Percentiles rank a stretch among this genome's conserved stretches.
Evolutionary conservation across 352 stramenopile species (phyloP).

Genomic region (Phytophthora hybrid): DNA sequence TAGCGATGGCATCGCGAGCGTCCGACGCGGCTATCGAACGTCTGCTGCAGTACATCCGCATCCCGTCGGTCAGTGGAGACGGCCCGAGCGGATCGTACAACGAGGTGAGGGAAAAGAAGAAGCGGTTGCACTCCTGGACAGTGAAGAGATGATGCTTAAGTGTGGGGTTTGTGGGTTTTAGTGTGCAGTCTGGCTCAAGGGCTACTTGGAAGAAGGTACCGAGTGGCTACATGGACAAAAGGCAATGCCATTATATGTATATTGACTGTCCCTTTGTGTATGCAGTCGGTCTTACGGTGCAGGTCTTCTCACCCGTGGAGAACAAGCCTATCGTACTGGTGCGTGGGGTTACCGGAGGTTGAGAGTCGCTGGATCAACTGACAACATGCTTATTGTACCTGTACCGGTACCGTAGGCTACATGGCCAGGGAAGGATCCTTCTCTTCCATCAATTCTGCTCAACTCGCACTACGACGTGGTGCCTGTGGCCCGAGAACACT

Average conservation of each 20-base stretch:
- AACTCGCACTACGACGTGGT: slow-evolving; percentile 99
- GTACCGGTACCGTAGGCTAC: slow-evolving; percentile 42
- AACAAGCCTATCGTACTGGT: slow-evolving; percentile 94
- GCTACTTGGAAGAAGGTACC: slow-evolving; percentile 59
- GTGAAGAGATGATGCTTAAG: background rate
- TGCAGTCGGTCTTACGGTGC: slow-evolving; percentile 52
- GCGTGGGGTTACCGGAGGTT: background rate
- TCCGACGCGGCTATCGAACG: slow-evolving; percentile 40
- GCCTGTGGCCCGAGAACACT: slow-evolving; percentile 87
- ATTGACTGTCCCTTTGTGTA: background rate
- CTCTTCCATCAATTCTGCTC: slow-evolving; percentile 90
- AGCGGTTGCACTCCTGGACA: background rate
- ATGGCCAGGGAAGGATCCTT: slow-evolving; percentile 86
- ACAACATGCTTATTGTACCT: background rate
- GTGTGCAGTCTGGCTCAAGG: slow-evolving; percentile 70
- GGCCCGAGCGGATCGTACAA: slow-evolving; percentile 73
- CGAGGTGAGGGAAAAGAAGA: slow-evolving; percentile 35
- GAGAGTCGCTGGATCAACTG: background rate
- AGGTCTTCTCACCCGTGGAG: slow-evolving; percentile 61
- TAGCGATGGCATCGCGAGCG: slow-evolving; percentile 15
- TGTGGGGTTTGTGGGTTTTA: slow-evolving; percentile 24
- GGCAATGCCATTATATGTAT: background rate
- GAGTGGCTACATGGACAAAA: background rate
- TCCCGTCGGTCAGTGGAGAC: slow-evolving; percentile 81
- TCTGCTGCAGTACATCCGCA: slow-evolving; percentile 81